Evolutionary conservation across 805 yeast species (phyloP), one percentile per base, ranked within the genome.

Genomic region (Cyberlindnera americana): DNA sequence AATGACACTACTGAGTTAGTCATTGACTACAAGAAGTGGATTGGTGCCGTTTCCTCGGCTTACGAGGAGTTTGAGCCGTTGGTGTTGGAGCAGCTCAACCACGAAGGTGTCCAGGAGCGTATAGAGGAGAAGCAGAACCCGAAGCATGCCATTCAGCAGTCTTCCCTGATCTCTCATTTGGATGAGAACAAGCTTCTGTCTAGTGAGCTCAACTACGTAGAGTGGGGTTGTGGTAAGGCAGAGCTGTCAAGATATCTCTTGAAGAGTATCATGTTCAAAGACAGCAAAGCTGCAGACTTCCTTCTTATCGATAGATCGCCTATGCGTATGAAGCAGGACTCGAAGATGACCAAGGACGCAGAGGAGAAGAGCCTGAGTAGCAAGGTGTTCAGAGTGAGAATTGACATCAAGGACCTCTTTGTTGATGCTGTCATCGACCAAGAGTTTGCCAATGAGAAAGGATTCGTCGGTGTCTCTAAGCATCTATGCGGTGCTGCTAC

Each of bases 401-500:
- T 81, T 8, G 97, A 89, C 57, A 90, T 89, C 41, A 86, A 86
- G 60, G 95, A 89, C 53, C 57, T 89, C 26, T 56, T 68, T 29
- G 59, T 86, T 6, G 77, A 70, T 35, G 55, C 65, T 17, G 67
- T 78, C 14, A 44, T 78, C 2, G 53, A 56, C 16, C 53, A 48
- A 2, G 53, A 63, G 25, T 46, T 49, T 15, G 19, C 40, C 5
- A 33, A 35, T 25, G 25, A 38, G 1, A 38, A 37, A 17, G 37
- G 43, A 3, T 56, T 70, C 28, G 81, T 83, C 8, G 87, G 81
- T 2, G 76, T 89, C 3, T 88, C 96, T 5, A 89, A 89, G 59
- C 97, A 89, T 63, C 63, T 90, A 25, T 89, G 97, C 62, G 97
- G 97, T 5, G 95, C 84, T 3, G 97, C 97, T 1, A 90, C 96